phyloP scores from a whole-genome alignment of 768 basidiomycete genomes.

The Boletus rubropictus region DNA sequence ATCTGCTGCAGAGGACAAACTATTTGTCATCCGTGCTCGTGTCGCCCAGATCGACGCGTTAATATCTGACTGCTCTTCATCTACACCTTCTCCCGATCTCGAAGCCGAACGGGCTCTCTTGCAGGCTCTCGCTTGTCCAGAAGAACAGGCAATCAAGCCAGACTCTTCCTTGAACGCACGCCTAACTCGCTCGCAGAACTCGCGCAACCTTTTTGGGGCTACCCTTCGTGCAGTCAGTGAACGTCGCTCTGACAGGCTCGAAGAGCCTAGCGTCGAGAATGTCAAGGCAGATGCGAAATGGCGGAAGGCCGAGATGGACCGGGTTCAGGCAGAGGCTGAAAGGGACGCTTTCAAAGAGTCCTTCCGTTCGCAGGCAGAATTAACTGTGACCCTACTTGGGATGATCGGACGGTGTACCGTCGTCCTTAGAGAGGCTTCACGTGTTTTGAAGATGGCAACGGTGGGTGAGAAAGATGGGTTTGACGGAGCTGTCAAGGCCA shows the following conservation, averaged over 20 bases:
- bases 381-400: conserved; percentile 67
- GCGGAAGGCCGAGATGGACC: conserved; percentile 68
- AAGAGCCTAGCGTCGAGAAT: conserved; percentile 62
- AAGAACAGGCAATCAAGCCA: conserved; percentile 60
- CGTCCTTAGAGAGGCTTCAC: conserved; percentile 55
- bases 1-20: conserved; percentile 60
- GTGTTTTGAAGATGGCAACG: conserved; percentile 37
- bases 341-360: conserved; percentile 58
- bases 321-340: conserved; percentile 58
- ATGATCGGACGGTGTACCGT: conserved; percentile 77
- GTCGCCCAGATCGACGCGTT: conserved; percentile 50
- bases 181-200: conserved; percentile 66
- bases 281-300: conserved; percentile 64
- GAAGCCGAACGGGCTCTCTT: conserved; percentile 69
- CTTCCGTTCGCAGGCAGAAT: conserved; percentile 57
- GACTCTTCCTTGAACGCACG: conserved; percentile 54
- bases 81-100: conserved; percentile 48
- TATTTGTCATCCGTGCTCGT: conserved; percentile 58
- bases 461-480: conserved; percentile 34
- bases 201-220: conserved; percentile 77
- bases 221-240: conserved; percentile 80
- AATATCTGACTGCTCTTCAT: conserved; percentile 30
- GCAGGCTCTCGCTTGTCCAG: conserved; percentile 57
- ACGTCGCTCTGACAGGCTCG: conserved; percentile 70
- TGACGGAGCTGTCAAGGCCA: conserved; percentile 39